Evolutionary conservation across 345 rosid species (phyloP), one percentile per base, ranked within the genome.

Genomic region (Orychophragmus violaceus): DNA sequence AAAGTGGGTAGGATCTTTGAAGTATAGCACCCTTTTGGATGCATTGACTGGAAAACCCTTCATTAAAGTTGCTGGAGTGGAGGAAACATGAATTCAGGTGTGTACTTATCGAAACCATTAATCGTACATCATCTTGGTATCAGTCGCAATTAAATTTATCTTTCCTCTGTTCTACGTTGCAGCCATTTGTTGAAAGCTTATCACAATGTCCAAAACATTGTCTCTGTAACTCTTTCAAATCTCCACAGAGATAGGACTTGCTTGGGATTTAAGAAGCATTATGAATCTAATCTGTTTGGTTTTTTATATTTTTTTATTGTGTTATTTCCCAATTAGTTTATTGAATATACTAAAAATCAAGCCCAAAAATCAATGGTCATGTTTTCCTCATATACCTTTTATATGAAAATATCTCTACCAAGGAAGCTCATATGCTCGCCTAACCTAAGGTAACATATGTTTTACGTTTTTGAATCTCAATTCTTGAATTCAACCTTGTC

Each of bases 101-200:
- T 49, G 64, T 17, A 33, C 39, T 11, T 11, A 25, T 68, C 22
- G 35, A 29, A 42, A 39, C 53, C 2, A 0, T 53, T 1, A 3
- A 28, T 54, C 8, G 0, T 35, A 49, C 7, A 16, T 7, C 28
- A 29, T 6, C 1, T 16, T 32, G 7, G 64, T 21, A 49, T 57
- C 21, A 0, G 13, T 64, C 14, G 4, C 19, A 41, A 29, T 64
- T 27, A 37, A 14, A 16, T 4, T 22, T 14, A 16, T 42, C 66
- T 21, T 66, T 41, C 49, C 17, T 50, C 12, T 74, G 59, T 61
- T 81, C 67, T 70, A 53, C 56, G 55, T 60, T 81, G 80, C 79
- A 92, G 98, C 93, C 95, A 71, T 92, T 82, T 82, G 95, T 89
- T 53, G 93, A 87, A 74, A 89, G 98, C 84, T 84, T 92, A 81